Conservation (phyloP, 169 alveolate genomes). For the Amoebophrya sp. region DNA sequence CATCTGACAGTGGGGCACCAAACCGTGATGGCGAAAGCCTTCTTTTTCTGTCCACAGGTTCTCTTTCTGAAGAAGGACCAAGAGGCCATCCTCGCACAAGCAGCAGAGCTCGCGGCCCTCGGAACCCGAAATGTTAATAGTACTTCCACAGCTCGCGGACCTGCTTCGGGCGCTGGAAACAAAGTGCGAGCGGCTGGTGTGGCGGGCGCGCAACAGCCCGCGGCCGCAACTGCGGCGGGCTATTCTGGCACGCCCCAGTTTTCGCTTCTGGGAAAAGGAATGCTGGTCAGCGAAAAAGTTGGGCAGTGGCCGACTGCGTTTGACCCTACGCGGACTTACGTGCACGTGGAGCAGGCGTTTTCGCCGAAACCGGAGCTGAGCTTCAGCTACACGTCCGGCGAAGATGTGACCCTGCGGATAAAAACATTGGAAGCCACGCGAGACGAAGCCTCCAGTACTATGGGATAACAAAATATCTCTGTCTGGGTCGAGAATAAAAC, state of each 20-base stretch:
- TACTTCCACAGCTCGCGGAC: too few species aligned
- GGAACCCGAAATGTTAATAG: too few species aligned
- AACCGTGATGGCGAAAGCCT: not conserved
- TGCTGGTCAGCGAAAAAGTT: not conserved
- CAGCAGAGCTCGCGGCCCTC: too few species aligned
- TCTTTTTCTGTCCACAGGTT: not conserved
- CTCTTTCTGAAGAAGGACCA: not conserved
- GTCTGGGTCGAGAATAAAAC: too few species aligned
- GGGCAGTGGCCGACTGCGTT: not conserved
- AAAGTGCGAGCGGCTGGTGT: too few species aligned
- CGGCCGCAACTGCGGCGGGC: not conserved
- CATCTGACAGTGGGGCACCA: not conserved
- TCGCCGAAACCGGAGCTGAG: not conserved
- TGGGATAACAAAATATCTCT: too few species aligned
- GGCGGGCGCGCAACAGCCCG: not conserved
- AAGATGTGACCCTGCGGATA: not conserved
- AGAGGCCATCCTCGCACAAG: not conserved
- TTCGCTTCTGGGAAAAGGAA: not conserved
- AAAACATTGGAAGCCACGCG: too few species aligned
- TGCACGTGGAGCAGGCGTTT: not conserved
- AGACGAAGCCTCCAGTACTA: too few species aligned
- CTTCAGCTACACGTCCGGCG: not conserved
- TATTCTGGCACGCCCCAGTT: not conserved
- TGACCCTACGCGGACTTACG: not conserved
- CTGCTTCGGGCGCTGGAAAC: too few species aligned